Evolutionary conservation across 371 early-diverging fungal species (phyloP).

Genomic region (Apophysomyces variabilis): DNA sequence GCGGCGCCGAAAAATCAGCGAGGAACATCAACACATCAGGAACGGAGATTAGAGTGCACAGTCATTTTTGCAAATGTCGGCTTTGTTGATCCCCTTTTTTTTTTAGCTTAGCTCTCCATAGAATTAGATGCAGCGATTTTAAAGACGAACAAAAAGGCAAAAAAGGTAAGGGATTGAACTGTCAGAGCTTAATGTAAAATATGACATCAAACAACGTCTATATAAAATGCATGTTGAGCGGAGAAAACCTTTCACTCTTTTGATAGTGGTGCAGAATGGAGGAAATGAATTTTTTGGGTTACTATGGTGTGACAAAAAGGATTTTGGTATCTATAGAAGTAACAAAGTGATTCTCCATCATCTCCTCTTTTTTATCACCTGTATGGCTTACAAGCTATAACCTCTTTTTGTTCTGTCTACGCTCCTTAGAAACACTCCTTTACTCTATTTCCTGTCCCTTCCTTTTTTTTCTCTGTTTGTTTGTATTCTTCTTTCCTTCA

Average conservation of each 20-base stretch:
- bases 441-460: constrained; percentile 12
- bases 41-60: constrained; percentile 8
- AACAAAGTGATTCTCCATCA: not conserved
- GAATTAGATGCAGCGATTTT: no score
- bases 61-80: not conserved
- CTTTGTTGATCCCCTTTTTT: constrained; percentile 1
- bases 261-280: not conserved
- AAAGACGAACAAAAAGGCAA: no score
- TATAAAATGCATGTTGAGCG: not conserved
- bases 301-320: not conserved
- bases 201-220: not conserved
- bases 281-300: not conserved
- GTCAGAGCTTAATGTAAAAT: not conserved
- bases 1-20: no score
- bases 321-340: not conserved
- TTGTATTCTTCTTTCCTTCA: constrained; percentile 5
- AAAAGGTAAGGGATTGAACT: not conserved
- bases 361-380: constrained; percentile 1
- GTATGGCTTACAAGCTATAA: constrained; percentile 5
- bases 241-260: not conserved
- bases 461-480: constrained; percentile 8
- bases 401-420: not conserved
- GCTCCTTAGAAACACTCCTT: constrained; percentile 10
- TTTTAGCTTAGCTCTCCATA: no score
- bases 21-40: no score